These are phyloP conservation scores for Gymnopus androsaceus DNA, from an alignment of 1,284 basidiomycete species.

Conservation along the genomic window DNA sequence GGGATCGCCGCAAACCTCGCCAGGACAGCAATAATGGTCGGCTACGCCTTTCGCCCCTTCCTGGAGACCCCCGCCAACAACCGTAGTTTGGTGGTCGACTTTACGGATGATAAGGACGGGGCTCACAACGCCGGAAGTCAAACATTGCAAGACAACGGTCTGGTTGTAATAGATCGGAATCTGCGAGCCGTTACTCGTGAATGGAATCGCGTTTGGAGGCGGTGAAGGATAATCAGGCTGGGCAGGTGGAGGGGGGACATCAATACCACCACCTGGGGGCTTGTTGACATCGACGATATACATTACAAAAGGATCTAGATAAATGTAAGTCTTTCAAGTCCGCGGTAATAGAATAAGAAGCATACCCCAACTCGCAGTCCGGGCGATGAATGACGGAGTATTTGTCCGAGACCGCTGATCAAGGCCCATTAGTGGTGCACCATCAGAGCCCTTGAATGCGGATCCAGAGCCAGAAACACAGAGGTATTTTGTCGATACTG, in stretches of 20 bases:
- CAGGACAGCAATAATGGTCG: constrained; percentile 76
- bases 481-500: constrained; percentile 93
- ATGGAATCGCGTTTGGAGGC: constrained; percentile 84
- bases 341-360: constrained; percentile 19
- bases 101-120: constrained; percentile 93
- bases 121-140: constrained; percentile 91
- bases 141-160: constrained; percentile 91
- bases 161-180: constrained; percentile 95
- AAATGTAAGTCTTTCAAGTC: constrained; percentile 22
- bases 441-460: constrained; percentile 89
- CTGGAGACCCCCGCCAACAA: constrained; percentile 84
- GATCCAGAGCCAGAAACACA: constrained; percentile 91
- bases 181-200: constrained; percentile 77
- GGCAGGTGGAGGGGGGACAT: constrained; percentile 74
- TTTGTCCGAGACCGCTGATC: constrained; percentile 70
- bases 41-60: constrained; percentile 81
- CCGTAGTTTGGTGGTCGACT: constrained; percentile 88
- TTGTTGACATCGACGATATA: constrained; percentile 90
- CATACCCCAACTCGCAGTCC: constrained; percentile 83
- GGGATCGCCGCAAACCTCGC: constrained; percentile 92
- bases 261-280: constrained; percentile 71
- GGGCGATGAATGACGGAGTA: constrained; percentile 82
- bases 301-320: constrained; percentile 88
- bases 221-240: constrained; percentile 86
- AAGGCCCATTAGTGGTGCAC: constrained; percentile 78